Conservation (phyloP, 768 basidiomycete genomes). For the Suillus alpinus region DNA sequence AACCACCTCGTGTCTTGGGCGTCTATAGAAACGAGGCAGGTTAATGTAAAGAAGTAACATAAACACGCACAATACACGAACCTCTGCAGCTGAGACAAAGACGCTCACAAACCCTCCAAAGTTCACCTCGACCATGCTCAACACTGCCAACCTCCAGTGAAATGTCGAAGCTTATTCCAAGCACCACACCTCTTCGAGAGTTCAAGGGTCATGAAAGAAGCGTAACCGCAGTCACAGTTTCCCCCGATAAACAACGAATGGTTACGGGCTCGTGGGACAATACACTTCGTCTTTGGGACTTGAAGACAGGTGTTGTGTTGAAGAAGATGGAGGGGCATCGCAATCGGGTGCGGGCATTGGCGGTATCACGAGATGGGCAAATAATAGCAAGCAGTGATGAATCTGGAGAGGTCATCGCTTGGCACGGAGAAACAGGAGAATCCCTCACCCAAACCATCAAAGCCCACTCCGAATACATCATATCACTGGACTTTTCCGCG, state of each 20-base stretch:
- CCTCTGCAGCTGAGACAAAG: too few relatives aligned
- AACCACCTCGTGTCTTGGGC: constrained; percentile 4
- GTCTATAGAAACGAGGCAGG: constrained; percentile 8
- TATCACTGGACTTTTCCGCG: not conserved
- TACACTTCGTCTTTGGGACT: not conserved
- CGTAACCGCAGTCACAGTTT: not conserved
- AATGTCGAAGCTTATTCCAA: not conserved
- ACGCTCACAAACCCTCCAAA: not conserved
- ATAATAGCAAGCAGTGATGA: not conserved
- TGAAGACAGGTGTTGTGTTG: not conserved
- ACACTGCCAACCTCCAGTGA: not conserved
- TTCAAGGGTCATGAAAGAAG: not conserved
- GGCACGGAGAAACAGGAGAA: not conserved
- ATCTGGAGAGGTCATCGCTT: not conserved
- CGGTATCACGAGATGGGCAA: not conserved
- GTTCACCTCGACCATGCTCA: not conserved
- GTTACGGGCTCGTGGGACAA: not conserved
- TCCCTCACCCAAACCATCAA: not conserved
- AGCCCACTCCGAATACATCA: not conserved
- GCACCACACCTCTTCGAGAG: not conserved
- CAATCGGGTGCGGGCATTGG: not conserved
- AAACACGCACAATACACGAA: too few relatives aligned
- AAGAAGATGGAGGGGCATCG: too few relatives aligned
- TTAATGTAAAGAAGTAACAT: too few relatives aligned
- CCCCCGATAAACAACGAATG: not conserved